A percentile compares a stretch with the other conserved stretches of the same genome.
phyloP scores from a whole-genome alignment of 495 filamentous ascomycete genomes.

The Wilcoxina mikolae region DNA sequence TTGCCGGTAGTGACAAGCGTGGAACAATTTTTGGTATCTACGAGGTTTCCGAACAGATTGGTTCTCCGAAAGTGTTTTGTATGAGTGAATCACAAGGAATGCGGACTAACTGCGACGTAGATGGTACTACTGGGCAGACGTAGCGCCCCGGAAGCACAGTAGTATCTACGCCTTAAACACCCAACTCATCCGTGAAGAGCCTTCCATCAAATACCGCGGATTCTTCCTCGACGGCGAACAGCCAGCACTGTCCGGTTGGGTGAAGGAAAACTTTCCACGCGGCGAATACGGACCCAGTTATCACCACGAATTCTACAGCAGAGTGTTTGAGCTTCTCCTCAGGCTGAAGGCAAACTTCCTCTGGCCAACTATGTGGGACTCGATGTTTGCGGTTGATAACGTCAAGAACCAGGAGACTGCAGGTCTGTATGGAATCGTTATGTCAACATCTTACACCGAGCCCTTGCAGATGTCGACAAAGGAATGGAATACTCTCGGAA shows the following conservation, averaged over 20 bases:
- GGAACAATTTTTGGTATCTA: conserved; percentile 63
- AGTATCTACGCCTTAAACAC: conserved; percentile 42
- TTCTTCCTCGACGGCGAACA: conserved; percentile 72
- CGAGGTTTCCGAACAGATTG: conserved; percentile 60
- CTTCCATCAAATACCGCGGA: conserved; percentile 58
- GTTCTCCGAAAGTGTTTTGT: conserved; percentile 36
- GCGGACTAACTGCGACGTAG: neutral
- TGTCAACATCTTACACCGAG: conserved; percentile 59
- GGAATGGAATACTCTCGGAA: conserved; percentile 46
- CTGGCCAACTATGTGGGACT: conserved; percentile 58
- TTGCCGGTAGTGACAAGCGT: conserved; percentile 52
- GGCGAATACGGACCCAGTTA: conserved; percentile 44
- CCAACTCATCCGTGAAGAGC: conserved; percentile 44
- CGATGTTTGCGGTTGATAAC: conserved; percentile 59
- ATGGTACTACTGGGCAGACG: conserved; percentile 66
- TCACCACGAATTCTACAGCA: conserved; percentile 48
- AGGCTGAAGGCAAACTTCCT: conserved; percentile 58
- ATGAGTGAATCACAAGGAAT: neutral
- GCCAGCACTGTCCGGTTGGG: conserved; percentile 56
- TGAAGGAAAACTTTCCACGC: conserved; percentile 39
- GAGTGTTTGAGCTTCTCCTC: conserved; percentile 58
- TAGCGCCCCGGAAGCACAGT: conserved; percentile 39
- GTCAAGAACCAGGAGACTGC: conserved; percentile 50
- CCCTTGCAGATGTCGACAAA: conserved; percentile 59
- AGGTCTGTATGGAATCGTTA: conserved; percentile 56